These are phyloP conservation scores for Mortierella sp. DNA, from an alignment of 371 early-diverging fungal genomes.

Conservation along the genomic window DNA sequence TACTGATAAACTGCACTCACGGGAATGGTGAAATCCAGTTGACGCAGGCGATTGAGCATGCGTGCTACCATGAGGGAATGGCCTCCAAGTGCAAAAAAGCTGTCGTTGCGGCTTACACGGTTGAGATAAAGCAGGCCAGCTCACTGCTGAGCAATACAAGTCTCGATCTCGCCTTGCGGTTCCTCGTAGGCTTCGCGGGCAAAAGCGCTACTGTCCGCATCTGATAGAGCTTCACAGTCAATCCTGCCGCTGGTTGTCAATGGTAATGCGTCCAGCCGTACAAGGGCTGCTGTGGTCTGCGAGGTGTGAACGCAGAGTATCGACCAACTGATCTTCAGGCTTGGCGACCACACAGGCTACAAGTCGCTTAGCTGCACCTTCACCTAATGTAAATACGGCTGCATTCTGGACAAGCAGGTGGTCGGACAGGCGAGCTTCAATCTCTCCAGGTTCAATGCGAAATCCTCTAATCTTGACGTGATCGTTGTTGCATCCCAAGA, in stretches of 20 bases:
- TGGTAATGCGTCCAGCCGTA: slow-evolving; percentile 14
- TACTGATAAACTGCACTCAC: background rate
- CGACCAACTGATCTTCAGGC: background rate
- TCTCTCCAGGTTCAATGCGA: slow-evolving; percentile 57
- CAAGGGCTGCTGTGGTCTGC: slow-evolving; percentile 9
- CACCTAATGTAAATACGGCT: slow-evolving; percentile 2
- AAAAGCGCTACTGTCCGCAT: background rate
- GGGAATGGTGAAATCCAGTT: slow-evolving; percentile 1
- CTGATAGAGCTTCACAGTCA: slow-evolving; percentile 19
- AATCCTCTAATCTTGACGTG: slow-evolving; percentile 57
- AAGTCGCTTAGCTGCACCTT: slow-evolving; percentile 4
- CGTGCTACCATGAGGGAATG: slow-evolving; percentile 8
- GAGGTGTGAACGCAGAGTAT: slow-evolving; percentile 2
- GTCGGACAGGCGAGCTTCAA: slow-evolving; percentile 16
- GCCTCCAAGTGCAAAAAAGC: slow-evolving; percentile 19
- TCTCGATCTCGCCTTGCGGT: slow-evolving; percentile 16
- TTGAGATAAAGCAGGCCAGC: slow-evolving; percentile 2
- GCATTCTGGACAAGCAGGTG: slow-evolving; percentile 10
- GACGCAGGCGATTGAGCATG: background rate
- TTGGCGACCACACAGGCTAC: slow-evolving; percentile 16
- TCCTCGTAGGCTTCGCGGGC: slow-evolving; percentile 1
- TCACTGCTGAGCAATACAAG: background rate
- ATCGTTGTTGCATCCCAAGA: slow-evolving; percentile 26
- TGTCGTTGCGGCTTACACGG: slow-evolving; percentile 14
- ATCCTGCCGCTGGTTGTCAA: slow-evolving; percentile 14